phyloP scores from a whole-genome alignment of 805 yeast genomes.

The Sugiyamaella valdiviana region DNA sequence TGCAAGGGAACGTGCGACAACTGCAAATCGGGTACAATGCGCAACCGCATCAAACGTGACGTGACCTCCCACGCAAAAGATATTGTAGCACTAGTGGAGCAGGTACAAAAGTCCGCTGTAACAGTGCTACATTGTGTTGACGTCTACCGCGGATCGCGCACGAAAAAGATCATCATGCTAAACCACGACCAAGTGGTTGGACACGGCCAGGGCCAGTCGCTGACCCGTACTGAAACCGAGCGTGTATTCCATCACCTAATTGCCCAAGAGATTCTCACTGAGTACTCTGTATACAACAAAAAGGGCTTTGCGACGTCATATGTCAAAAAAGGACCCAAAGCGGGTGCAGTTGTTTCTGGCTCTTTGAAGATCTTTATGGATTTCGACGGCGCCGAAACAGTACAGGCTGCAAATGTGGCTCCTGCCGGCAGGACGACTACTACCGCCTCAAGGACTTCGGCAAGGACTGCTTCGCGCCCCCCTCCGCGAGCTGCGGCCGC shows the following conservation, averaged over 20 bases:
- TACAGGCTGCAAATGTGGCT: conserved; percentile 13
- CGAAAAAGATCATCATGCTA: conserved; percentile 51
- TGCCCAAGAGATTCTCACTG: conserved; percentile 58
- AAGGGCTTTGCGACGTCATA: conserved; percentile 81
- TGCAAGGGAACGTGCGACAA: conserved; percentile 82
- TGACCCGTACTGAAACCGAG: conserved; percentile 41
- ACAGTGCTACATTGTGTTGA: conserved; percentile 81
- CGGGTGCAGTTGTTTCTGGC: conserved; percentile 43
- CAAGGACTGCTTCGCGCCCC: background rate
- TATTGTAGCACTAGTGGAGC: conserved; percentile 53
- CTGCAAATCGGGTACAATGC: conserved; percentile 44
- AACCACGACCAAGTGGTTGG: conserved; percentile 64
- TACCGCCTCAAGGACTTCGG: background rate
- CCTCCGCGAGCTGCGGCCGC: background rate
- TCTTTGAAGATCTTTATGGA: conserved; percentile 18
- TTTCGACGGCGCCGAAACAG: conserved; percentile 8
- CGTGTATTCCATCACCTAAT: conserved; percentile 75
- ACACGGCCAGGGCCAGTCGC: background rate
- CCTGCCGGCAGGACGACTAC: background rate
- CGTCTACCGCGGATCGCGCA: conserved; percentile 65
- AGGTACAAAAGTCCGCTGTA: conserved; percentile 48
- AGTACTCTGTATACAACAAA: conserved; percentile 61
- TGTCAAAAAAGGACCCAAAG: conserved; percentile 54
- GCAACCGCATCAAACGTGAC: conserved; percentile 37
- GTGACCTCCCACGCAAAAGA: conserved; percentile 58